Base-by-base conservation (phyloP, 2,329 filamentous ascomycete genomes). In the Pestalotiopsis sp. region DNA sequence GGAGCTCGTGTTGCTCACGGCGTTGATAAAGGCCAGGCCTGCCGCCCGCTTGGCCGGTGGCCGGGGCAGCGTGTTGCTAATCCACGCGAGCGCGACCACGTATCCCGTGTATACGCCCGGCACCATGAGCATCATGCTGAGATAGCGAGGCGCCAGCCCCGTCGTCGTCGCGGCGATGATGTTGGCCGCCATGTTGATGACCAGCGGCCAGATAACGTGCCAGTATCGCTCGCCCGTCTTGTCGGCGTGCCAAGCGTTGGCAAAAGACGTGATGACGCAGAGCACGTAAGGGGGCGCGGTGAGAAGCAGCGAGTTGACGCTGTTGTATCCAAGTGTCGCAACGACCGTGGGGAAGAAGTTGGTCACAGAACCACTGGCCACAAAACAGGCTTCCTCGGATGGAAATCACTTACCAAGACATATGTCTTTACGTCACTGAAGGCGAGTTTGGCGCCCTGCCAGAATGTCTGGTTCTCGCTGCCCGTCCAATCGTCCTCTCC, bases 11-110 rank as follows among this genome's bases (percentile, higher is more conserved):
- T 95, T 94, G 20, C 86, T 88, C 11, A 93, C 84, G 2, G 90
- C 90, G 75, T 95, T 95, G 79, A 95, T 93, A 70, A 91, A 90
- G 1, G 92, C 93, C 4, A 95, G 78, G 0, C 91, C 92, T 0
- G 91, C 83, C 1, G 84, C 84, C 69, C 92, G 87, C 81, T 95
- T 95, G 2, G 92, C 90, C 0, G 92, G 91, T 3, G 93, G 93
- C 4, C 92, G 87, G 0, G 92, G 92, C 65, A 95, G 85, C 1
- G 90, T 91, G 76, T 92, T 93, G 61, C 87, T 89, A 71, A 95
- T 93, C 93, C 93, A 96, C 2, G 90, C 87, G 3, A 93, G 82
- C 1, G 85, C 85, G 1, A 93, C 90, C 0, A 92, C 91, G 75
- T 90, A 93, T 62, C 88, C 87, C 1, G 87, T 86, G 74, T 92